Percentiles rank a stretch among this genome's conserved stretches.
These are phyloP conservation scores for Mycotypha africana DNA, from an alignment of 371 early-diverging fungal species.

Conservation along the genomic window DNA sequence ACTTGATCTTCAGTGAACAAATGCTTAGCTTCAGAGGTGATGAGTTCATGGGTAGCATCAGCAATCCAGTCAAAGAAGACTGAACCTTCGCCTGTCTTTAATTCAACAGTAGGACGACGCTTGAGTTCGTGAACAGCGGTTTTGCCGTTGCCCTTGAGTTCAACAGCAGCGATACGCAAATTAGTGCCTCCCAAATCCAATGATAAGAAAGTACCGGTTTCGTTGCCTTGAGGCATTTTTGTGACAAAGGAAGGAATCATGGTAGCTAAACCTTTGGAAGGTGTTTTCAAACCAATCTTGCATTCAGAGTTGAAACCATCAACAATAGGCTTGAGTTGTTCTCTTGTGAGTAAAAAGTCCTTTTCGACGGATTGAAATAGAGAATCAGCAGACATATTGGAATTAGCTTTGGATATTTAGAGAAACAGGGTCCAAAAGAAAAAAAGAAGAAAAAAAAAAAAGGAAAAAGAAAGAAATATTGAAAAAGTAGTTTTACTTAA, in stretches of 20 bases:
- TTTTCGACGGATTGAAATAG: conserved; percentile 25
- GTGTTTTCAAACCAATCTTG: conserved; percentile 32
- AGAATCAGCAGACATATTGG: conserved; percentile 13
- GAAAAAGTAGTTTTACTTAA: no score
- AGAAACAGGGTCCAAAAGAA: neutral
- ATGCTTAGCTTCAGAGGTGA: conserved; percentile 22
- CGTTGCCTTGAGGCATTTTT: conserved; percentile 76
- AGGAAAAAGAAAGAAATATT: neutral
- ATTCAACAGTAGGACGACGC: conserved; percentile 36
- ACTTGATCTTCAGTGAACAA: conserved; percentile 24
- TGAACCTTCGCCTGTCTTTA: conserved; percentile 60
- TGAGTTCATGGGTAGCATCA: conserved; percentile 42
- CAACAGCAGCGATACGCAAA: conserved; percentile 80
- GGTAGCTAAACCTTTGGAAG: conserved; percentile 49
- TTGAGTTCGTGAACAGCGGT: conserved; percentile 70
- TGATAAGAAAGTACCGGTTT: conserved; percentile 80
- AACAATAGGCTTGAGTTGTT: conserved; percentile 45
- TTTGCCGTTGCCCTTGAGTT: conserved; percentile 68
- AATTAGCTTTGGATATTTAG: neutral
- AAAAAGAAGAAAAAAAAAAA: neutral
- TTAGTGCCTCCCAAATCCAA: conserved; percentile 94
- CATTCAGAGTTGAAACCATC: conserved; percentile 41
- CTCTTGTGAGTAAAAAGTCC: conserved; percentile 31
- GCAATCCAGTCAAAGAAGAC: conserved; percentile 91
- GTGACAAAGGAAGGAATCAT: conserved; percentile 86